Base-by-base conservation (phyloP, 2,329 filamentous ascomycete genomes). In the Aurifilum marmelostoma region DNA sequence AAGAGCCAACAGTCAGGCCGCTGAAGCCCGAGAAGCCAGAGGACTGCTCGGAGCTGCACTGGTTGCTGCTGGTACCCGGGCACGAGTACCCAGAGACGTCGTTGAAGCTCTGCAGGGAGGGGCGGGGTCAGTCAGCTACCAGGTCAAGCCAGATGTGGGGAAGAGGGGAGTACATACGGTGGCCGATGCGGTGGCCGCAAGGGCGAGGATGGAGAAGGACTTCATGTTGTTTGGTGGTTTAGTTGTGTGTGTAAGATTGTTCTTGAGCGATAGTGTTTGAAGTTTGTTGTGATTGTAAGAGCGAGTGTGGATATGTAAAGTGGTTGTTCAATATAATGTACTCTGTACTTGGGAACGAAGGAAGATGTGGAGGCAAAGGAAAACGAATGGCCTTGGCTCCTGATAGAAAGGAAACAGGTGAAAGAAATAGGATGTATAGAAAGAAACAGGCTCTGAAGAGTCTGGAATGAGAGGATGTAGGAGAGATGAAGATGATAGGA, bases 1-100 rank as follows among this genome's bases (percentile, higher is more conserved):
- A 75, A 1, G 65, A 61, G 59, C 92, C 93, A 47, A 81, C 73
- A 72, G 78, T 74, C 32, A 97, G 85, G 72, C 87, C 86, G 34
- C 80, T 83, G 91, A 82, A 79, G 92, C 96, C 39, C 9, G 27
- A 52, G 59, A 67, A 41, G 29, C 93, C 94, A 29, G 76, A 73
- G 72, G 85, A 80, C 82, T 97, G 92, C 73, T 89, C 80, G n/a
- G 85, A 78, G 69, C 86, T 88, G 81, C 95, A 97, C 75, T 90
- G 81, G 83, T 96, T 96, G 83, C 93, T 83, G 76, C 86, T 88
- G 85, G 92, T 93, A 69, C 82, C 81, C 16, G 93, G 93, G 79
- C 85, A 91, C 63, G 83, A 83, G 84, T 89, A 97, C 70, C 83
- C 77, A 67, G 77, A 74, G 64, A 82, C 82, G 32, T 75, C 66